A percentile compares a stretch with the other conserved stretches of the same genome.
Evolutionary conservation across 345 rosid species (phyloP).

Genomic region (Moricandia moricandioides): DNA sequence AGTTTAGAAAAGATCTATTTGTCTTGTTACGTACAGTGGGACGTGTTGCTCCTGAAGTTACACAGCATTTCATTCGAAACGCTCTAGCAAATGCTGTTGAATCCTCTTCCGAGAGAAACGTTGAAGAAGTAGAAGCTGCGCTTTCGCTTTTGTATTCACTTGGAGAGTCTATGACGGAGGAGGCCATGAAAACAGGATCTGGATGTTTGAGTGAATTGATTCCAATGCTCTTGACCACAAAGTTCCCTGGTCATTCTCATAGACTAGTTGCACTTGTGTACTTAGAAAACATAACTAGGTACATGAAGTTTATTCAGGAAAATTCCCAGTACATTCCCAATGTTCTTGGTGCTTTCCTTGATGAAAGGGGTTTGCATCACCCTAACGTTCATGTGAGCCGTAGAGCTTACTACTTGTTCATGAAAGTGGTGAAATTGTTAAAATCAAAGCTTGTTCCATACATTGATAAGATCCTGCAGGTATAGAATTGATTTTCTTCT

Average conservation of each 20-base stretch:
- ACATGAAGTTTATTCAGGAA: constrained; percentile 81
- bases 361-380: constrained; percentile 94
- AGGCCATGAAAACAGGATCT: constrained; percentile 61
- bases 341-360: constrained; percentile 84
- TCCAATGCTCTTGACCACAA: constrained; percentile 69
- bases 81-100: constrained; percentile 62
- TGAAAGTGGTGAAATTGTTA: constrained; percentile 78
- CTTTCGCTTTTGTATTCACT: constrained; percentile 86
- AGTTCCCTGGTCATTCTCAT: constrained; percentile 80
- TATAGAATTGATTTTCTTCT: constrained; percentile 22
- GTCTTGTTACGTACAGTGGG: constrained; percentile 76
- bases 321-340: constrained; percentile 61
- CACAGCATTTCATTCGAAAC: constrained; percentile 71
- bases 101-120: constrained; percentile 61
- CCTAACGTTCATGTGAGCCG: constrained; percentile 70
- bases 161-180: constrained; percentile 85
- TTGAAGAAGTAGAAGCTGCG: constrained; percentile 95
- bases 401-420: constrained; percentile 88
- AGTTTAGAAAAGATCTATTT: constrained; percentile 79
- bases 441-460: constrained; percentile 88
- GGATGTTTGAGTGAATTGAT: constrained; percentile 70
- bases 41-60: constrained; percentile 81
- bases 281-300: constrained; percentile 76
- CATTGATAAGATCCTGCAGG: constrained; percentile 87
- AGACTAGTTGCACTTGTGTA: constrained; percentile 85